phyloP scores from a whole-genome alignment of 768 basidiomycete species.

The Sporobolomyces pararoseus region DNA sequence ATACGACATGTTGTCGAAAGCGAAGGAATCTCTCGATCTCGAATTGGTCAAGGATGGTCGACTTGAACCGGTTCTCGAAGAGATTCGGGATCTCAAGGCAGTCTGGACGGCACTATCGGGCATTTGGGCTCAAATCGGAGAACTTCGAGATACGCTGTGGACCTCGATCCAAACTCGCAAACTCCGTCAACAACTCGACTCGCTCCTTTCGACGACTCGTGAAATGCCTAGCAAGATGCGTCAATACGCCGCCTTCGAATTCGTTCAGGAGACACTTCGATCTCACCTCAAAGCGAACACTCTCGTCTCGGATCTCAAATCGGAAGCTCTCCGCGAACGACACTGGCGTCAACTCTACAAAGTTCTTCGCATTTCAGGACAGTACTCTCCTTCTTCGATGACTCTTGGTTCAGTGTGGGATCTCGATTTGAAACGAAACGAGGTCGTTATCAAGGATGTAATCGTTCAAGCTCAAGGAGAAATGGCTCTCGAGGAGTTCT shows the following conservation, averaged over 20 bases:
- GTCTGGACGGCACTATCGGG: conserved; percentile 99
- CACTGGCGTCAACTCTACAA: conserved; percentile 99
- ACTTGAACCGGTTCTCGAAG: conserved; percentile 88
- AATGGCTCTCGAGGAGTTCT: conserved; percentile 52
- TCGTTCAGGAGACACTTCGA: conserved; percentile 84
- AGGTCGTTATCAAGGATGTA: conserved; percentile 83
- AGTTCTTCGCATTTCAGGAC: conserved; percentile 66
- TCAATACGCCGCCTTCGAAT: conserved; percentile 98
- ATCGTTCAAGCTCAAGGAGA: conserved; percentile 97
- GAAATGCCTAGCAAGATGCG: conserved; percentile 99
- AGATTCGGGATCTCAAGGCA: conserved; percentile 89
- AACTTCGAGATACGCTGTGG: conserved; percentile 84
- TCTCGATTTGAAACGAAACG: conserved; percentile 90
- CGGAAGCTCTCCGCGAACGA: conserved; percentile 91
- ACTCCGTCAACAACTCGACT: conserved; percentile 86
- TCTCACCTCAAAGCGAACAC: conserved; percentile 83
- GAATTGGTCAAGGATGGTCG: conserved; percentile 80
- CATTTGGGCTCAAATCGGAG: conserved; percentile 88
- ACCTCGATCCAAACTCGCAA: conserved; percentile 86
- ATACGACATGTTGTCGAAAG: conserved; percentile 88
- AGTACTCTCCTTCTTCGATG: conserved; percentile 78
- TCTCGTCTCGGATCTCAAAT: conserved; percentile 88
- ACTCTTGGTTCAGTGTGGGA: conserved; percentile 96
- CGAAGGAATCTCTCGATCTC: conserved; percentile 93
- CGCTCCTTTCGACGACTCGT: conserved; percentile 84